Evolutionary conservation across 2,329 filamentous ascomycete species (phyloP), one percentile per base, ranked within the genome.

Genomic region (Trichoderma atroviride): DNA sequence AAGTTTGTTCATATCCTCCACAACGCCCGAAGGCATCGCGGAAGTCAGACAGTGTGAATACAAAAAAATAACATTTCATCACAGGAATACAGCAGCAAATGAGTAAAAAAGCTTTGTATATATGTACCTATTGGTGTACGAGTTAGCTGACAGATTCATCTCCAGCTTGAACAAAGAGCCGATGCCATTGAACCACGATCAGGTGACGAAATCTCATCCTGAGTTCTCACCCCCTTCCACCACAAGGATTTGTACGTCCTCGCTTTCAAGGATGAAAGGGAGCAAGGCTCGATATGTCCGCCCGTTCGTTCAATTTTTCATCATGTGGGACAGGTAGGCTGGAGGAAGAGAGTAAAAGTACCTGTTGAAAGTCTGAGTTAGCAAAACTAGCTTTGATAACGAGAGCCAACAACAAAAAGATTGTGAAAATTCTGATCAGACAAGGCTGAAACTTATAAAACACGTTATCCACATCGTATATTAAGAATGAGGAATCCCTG

Each of bases 401-500:
- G 61, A 29, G 72, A 66, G 71, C 74, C 75, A 70, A 72, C 72
- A 70, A 68, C 59, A 73, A 73, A 64, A 71, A 72, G 59, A 63
- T 76, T 58, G 33, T 57, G 13, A 9, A 35, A 69, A 76, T 76
- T 82, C 80, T 78, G 81, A 82, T 89, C 87, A 89, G 87, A 89
- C 87, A 89, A 89, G 87, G 87, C 87, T 89, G 87, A 89, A 89
- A 89, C 87, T 86, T 80, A 78, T 66, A 76, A 78, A 81, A 83
- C 85, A 85, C 83, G 81, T 80, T 83, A 81, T 89, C 87, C 83
- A 89, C 87, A 89, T 88, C 71, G 77, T 87, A 74, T 88, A 82
- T 89, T 89, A 86, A 85, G 87, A 81, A 88, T 86, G 87, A 89
- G 87, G 87, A 89, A 89, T 89, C 86, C 87, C 86, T 87, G 75